A percentile compares a stretch with the other conserved stretches of the same genome.
phyloP scores from a whole-genome alignment of 108 stramenopile species.

The Nitzschia sp. region DNA sequence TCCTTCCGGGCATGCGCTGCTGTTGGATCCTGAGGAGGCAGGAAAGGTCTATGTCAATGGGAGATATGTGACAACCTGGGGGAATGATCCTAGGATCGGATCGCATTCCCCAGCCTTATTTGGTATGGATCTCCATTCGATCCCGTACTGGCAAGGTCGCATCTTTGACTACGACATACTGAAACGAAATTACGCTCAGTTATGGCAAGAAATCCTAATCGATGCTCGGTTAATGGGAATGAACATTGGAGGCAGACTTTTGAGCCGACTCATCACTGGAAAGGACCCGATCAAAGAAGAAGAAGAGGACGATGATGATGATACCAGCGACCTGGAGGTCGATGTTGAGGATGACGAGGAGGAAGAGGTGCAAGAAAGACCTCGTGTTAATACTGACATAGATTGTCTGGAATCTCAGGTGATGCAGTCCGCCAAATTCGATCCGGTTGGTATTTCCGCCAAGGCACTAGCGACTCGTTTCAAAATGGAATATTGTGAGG shows the following conservation, averaged over 20 bases:
- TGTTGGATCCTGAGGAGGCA: conserved; percentile 65
- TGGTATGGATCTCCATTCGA: conserved; percentile 72
- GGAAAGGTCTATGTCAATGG: conserved; percentile 77
- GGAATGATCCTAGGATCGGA: conserved; percentile 43
- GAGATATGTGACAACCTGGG: conserved; percentile 61
- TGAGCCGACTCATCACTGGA: conserved; percentile 63
- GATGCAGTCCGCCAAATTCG: conserved; percentile 50
- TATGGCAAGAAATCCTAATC: conserved; percentile 71
- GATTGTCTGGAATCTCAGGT: conserved; percentile 74
- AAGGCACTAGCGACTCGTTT: conserved; percentile 79
- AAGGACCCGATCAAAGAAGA: conserved; percentile 38
- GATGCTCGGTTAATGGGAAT: conserved; percentile 48
- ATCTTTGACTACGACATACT: conserved; percentile 52
- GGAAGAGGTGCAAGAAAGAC: conserved; percentile 23
- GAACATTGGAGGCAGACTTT: conserved; percentile 56
- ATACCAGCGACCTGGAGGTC: conserved; percentile 26
- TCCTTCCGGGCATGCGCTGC: conserved; percentile 64
- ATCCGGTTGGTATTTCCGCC: conserved; percentile 78
- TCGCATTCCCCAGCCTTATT: conserved; percentile 66
- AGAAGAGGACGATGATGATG: conserved; percentile 34
- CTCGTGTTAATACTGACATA: conserved; percentile 17
- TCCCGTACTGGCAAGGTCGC: conserved; percentile 58
- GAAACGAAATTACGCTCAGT: conserved; percentile 37
- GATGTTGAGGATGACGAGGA: conserved; percentile 34
- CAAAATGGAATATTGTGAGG: conserved; percentile 53